Evolutionary conservation across 106 monocot genomes (phyloP).

Genomic region (Phalaenopsis aphrodite): DNA sequence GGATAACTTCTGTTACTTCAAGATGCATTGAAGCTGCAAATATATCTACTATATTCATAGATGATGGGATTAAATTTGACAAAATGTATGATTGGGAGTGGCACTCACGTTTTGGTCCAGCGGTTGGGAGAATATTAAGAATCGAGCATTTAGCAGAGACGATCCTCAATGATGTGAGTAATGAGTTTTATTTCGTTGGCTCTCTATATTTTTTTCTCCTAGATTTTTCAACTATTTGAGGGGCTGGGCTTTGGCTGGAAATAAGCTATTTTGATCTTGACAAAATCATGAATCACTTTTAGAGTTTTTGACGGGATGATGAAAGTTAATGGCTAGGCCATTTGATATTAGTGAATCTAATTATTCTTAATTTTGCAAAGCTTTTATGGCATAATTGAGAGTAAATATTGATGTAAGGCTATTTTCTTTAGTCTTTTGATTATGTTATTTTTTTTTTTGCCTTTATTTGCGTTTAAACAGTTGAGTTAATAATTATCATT

Average conservation of each 20-base stretch:
- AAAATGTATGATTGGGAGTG: constrained; percentile 85
- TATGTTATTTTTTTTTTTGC: background rate
- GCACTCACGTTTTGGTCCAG: constrained; percentile 55
- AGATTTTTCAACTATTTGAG: no score
- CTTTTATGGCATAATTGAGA: background rate
- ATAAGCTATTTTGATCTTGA: background rate
- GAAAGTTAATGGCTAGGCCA: background rate
- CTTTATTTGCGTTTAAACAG: background rate
- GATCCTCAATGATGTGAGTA: constrained; percentile 72
- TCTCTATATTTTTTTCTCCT: background rate
- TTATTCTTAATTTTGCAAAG: background rate
- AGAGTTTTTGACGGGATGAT: background rate
- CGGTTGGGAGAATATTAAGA: constrained; percentile 76
- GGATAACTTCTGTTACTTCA: constrained; percentile 40
- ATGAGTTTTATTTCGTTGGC: background rate
- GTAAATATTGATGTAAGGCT: background rate
- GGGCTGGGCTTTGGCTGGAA: background rate
- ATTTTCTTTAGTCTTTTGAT: background rate
- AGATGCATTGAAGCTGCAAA: constrained; percentile 84
- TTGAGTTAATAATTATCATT: background rate
- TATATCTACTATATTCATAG: constrained; percentile 65
- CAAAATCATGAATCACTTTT: background rate
- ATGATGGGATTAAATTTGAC: constrained; percentile 80
- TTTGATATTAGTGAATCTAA: background rate
- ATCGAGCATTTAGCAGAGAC: constrained; percentile 86